Conservation (phyloP, 1,284 basidiomycete species). For the Pseudozyma sp. region DNA sequence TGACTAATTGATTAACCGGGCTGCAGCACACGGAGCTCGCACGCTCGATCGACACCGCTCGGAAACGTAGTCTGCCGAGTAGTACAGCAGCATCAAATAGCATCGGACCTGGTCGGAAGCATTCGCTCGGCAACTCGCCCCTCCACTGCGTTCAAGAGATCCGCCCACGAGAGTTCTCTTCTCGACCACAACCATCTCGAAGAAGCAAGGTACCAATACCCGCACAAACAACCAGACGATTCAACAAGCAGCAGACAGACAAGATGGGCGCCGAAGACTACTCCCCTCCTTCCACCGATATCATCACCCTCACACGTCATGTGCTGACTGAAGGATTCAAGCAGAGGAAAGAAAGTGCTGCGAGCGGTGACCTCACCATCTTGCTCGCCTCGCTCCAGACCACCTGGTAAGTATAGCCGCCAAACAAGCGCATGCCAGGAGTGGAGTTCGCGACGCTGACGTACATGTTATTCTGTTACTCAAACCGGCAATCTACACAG, state of each 20-base stretch:
- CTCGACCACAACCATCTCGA: constrained; percentile 1
- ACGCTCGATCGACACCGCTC: constrained; percentile 12
- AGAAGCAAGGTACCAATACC: not conserved
- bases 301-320: constrained; percentile 68
- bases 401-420: constrained; percentile 64
- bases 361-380: constrained; percentile 86
- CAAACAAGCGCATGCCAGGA: too few species aligned
- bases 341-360: constrained; percentile 44
- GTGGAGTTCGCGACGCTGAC: not conserved
- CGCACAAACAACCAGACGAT: not conserved
- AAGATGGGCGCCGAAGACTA: constrained; percentile 56
- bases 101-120: constrained; percentile 30
- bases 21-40: not conserved
- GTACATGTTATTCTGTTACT: not conserved
- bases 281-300: constrained; percentile 60
- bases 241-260: constrained; percentile 5
- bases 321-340: constrained; percentile 65
- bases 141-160: not conserved
- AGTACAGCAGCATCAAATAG: not conserved
- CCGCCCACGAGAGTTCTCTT: too few species aligned
- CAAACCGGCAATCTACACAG: constrained; percentile 10
- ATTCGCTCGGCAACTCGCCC: not conserved
- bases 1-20: constrained; percentile 28
- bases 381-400: constrained; percentile 95
- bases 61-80: too few species aligned